A percentile compares a stretch with the other conserved stretches of the same genome.
These are phyloP conservation scores for Penicillium diatomitis DNA, from an alignment of 495 filamentous ascomycete genomes.

Conservation along the genomic window DNA sequence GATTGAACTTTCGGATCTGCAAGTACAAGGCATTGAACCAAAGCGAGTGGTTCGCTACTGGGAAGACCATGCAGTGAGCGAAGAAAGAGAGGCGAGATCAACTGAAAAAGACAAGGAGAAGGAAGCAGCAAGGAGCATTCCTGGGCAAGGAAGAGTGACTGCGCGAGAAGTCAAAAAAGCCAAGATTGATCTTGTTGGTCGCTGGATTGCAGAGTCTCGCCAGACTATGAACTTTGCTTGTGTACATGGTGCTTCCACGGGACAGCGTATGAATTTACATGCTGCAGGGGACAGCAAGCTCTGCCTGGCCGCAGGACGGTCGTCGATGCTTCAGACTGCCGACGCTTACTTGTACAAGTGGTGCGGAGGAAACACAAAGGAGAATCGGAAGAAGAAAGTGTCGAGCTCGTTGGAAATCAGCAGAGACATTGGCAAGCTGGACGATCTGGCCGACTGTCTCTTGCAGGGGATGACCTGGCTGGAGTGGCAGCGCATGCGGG, in stretches of 20 bases:
- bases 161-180: conserved; percentile 42
- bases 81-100: too few species aligned
- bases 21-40: conserved; percentile 33
- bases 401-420: conserved; percentile 6
- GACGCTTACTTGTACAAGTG: conserved; percentile 39
- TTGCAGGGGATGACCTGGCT: conserved; percentile 82
- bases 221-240: neutral
- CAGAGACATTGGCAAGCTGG: conserved; percentile 52
- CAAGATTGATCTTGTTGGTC: conserved; percentile 56
- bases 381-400: conserved; percentile 6
- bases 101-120: too few species aligned
- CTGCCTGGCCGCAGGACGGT: conserved; percentile 24
- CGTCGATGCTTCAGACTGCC: conserved; percentile 27
- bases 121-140: neutral
- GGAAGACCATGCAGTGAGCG: conserved; percentile 9
- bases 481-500: conserved; percentile 68
- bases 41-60: conserved; percentile 32
- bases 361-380: conserved; percentile 14
- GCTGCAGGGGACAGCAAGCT: neutral
- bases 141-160: conserved; percentile 16
- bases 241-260: neutral
- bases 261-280: neutral
- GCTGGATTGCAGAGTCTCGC: conserved; percentile 35
- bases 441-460: conserved; percentile 86
- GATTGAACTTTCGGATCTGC: conserved; percentile 7